Evolutionary conservation across 192 early-diverging fungal genomes (phyloP).

Genomic region (Piromyces finnis): DNA sequence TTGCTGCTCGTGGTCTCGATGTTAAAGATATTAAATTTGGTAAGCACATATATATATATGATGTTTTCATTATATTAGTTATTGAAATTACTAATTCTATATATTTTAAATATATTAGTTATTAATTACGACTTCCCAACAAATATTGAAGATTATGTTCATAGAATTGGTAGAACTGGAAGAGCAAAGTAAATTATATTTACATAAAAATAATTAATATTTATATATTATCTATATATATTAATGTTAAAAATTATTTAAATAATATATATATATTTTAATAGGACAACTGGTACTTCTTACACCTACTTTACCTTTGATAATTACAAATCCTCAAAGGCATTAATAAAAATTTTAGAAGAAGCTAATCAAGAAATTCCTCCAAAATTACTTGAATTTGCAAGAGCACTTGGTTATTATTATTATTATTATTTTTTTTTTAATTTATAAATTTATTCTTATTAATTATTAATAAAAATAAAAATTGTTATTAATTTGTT

Average conservation of each 20-base stretch:
- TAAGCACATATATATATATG: background rate
- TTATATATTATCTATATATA: slow-evolving; percentile 1
- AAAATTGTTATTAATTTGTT: too few relatives aligned
- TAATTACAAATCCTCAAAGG: slow-evolving; percentile 24
- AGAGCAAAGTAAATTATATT: slow-evolving; percentile 2
- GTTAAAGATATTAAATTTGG: background rate
- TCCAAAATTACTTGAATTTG: slow-evolving; percentile 3
- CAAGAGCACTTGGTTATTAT: background rate
- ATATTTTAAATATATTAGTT: background rate
- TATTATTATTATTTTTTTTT: background rate
- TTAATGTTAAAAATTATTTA: too few relatives aligned
- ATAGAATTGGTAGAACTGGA: slow-evolving; percentile 1
- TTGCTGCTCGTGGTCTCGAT: slow-evolving; percentile 62
- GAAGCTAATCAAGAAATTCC: slow-evolving; percentile 37
- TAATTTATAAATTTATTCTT: too few relatives aligned
- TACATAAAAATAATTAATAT: background rate
- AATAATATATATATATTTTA: slow-evolving; percentile 9
- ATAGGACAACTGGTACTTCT: slow-evolving; percentile 26
- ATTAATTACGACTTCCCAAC: slow-evolving; percentile 4
- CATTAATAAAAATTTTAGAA: slow-evolving; percentile 26
- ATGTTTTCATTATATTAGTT: too few relatives aligned
- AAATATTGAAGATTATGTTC: slow-evolving; percentile 8
- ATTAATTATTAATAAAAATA: too few relatives aligned
- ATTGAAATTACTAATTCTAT: too few relatives aligned
- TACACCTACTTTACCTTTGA: slow-evolving; percentile 40